Conservation (phyloP, 1,284 basidiomycete species). For the Ceratorhiza oryzae-sativae region DNA sequence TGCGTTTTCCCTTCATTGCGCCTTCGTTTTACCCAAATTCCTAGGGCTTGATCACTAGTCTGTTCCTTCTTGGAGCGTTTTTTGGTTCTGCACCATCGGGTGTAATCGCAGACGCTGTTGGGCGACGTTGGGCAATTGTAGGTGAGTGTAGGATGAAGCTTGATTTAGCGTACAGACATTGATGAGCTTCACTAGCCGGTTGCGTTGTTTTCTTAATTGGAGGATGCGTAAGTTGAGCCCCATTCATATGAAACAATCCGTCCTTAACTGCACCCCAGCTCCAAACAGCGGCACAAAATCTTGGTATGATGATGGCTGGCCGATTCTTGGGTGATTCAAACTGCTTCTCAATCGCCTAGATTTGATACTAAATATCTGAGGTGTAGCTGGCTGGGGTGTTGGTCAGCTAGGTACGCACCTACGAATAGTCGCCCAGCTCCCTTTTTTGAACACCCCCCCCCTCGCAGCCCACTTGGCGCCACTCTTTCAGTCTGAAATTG, state of each 20-base stretch:
- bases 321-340: constrained; percentile 63
- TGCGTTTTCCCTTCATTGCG: constrained; percentile 55
- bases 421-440: neutral
- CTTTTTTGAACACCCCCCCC: constrained; percentile 55
- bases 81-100: constrained; percentile 43
- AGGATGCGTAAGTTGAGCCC: constrained; percentile 50
- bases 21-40: constrained; percentile 48
- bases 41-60: constrained; percentile 20
- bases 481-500: constrained; percentile 64
- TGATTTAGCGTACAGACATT: neutral
- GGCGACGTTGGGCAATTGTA: constrained; percentile 51
- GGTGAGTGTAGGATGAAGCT: neutral
- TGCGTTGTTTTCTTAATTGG: constrained; percentile 59
- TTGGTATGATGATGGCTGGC: constrained; percentile 68
- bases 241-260: neutral
- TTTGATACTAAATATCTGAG: neutral
- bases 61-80: constrained; percentile 34
- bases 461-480: constrained; percentile 65
- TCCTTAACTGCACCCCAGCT: constrained; percentile 44
- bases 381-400: constrained; percentile 26
- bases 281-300: constrained; percentile 60
- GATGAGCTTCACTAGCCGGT: constrained; percentile 44
- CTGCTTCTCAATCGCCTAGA: neutral
- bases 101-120: constrained; percentile 48
- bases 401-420: constrained; percentile 21